Evolutionary conservation across 2,329 filamentous ascomycete genomes (phyloP), one percentile per base, ranked within the genome.

Genomic region (Dryadomyces sulphureus): DNA sequence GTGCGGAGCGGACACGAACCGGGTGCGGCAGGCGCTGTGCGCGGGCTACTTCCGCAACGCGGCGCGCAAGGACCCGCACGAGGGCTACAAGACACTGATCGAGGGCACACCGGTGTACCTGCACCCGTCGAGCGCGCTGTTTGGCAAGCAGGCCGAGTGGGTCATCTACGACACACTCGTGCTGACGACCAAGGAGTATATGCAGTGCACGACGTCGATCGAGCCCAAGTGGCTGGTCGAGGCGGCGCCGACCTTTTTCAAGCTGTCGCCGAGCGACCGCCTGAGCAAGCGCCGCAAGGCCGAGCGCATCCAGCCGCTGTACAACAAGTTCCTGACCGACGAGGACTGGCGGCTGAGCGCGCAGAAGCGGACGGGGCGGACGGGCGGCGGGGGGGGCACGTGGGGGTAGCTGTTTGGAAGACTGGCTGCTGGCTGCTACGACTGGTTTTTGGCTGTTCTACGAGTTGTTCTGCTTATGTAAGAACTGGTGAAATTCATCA

Each of bases 241-340:
- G 57, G 90, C 89, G 12, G 92, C 93, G n/a, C 92, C 93, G 9
- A 95, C 88, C 0, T 98, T 96, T 69, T 98, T 96, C 78, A 94
- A 94, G 73, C 87, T 96, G 5, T 90, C 92, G 17, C 80, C 85
- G 16, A 90, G 83, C 32, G 87, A 95, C 59, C 72, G 77, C 47
- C 64, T 98, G 57, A 90, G 83, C 53, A 95, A 94, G 73, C 70
- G 92, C 57, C 92, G 93, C 75, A 83, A 86, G 70, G 86, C 86
- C 0, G 92, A 98, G 71, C 74, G 90, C 47, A 96, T 98, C 46
- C 86, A 94, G 68, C 92, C 92, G 38, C 64, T 98, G 64, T 88
- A 95, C 61, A 95, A 95, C 61, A 84, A 89, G 60, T 95, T 86
- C 65, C 83, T 81, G 3, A 83, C 81, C 2, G 89, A 94, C 59